Base-by-base conservation (phyloP, 371 early-diverging fungal genomes). In the Chytridium lagenaria region DNA sequence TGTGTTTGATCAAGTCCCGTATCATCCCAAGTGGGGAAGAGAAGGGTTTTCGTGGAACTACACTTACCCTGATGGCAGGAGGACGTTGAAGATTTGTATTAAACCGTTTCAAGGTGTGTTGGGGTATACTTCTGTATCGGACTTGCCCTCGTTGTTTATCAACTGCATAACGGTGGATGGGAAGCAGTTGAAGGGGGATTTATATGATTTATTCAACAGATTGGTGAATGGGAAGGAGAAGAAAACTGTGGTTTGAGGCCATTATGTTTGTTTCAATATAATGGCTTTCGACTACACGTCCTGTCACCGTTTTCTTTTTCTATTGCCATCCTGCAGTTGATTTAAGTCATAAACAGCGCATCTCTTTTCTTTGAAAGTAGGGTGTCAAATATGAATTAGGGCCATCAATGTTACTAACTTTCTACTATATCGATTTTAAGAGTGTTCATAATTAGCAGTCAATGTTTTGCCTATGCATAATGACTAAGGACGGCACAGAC, bases 1-100 rank as follows among this genome's bases (percentile, higher is more conserved):
- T 59, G 74, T 82, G 59, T 77, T 79, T 71, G 78, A 81, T 37
- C 71, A 76, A 59, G 67, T 70, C 15, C 76, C 77, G 38, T 39
- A 50, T 23, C 23, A 71, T 16, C 70, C 73, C 12, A n/a, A 64
- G 26, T 71, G 73, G 73, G 72, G 70, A 5, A 31, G 50, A 10
- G 77, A 77, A 26, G 76, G 72, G 38, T 71, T 79, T 34, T 28
- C 59, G 22, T 79, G 77, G 77, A 38, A 15, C 26, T 77, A 71
- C 5, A 44, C 44, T 57, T 74, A 67, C 57, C 71, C 68, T 16
- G 80, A 79, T 66, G 73, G 73, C 19, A 23, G 77, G 15, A 30
- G 80, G 19, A 50, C 59, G 22, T 23, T 79, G 1, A 71, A 31
- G 34, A 40, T 77, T 0, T 2, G 36, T 37, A 64, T 79, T 23